A percentile compares a stretch with the other conserved stretches of the same genome.
These are phyloP conservation scores for Conticribra weissflogii DNA, from an alignment of 108 stramenopile species.

Conservation along the genomic window DNA sequence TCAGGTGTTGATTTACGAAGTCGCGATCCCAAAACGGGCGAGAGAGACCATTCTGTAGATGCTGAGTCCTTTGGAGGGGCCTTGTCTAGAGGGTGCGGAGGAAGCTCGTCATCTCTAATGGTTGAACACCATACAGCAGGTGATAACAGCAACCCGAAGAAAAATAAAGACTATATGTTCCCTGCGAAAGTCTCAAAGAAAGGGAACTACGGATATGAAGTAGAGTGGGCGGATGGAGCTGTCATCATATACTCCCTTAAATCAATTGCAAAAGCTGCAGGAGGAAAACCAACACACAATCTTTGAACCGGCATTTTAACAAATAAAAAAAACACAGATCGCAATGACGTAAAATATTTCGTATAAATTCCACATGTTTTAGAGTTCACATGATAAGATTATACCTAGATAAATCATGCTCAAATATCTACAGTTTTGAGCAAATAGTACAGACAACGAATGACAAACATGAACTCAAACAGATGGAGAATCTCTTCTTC, in stretches of 20 bases:
- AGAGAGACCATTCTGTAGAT: constrained; percentile 26
- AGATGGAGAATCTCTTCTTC: too few relatives aligned
- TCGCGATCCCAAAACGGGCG: constrained; percentile 82
- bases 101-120: constrained; percentile 16
- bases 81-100: constrained; percentile 13
- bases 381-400: background rate
- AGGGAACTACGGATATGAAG: constrained; percentile 82
- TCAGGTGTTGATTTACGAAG: constrained; percentile 51
- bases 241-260: constrained; percentile 80
- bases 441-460: too few relatives aligned
- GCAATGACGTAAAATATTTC: too few relatives aligned
- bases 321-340: background rate
- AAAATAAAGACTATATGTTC: constrained; percentile 36
- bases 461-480: too few relatives aligned
- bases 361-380: background rate
- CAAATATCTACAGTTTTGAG: too few relatives aligned
- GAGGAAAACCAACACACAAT: constrained; percentile 43
- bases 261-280: constrained; percentile 74
- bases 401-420: constrained; percentile 2
- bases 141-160: constrained; percentile 10
- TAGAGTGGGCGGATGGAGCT: constrained; percentile 84
- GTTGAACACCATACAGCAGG: constrained; percentile 36
- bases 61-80: constrained; percentile 2
- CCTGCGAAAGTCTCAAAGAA: constrained; percentile 72
- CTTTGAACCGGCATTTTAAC: background rate